Evolutionary conservation across 2,329 filamentous ascomycete genomes (phyloP), one percentile per base, ranked within the genome.

Genomic region (Fusarium poae): DNA sequence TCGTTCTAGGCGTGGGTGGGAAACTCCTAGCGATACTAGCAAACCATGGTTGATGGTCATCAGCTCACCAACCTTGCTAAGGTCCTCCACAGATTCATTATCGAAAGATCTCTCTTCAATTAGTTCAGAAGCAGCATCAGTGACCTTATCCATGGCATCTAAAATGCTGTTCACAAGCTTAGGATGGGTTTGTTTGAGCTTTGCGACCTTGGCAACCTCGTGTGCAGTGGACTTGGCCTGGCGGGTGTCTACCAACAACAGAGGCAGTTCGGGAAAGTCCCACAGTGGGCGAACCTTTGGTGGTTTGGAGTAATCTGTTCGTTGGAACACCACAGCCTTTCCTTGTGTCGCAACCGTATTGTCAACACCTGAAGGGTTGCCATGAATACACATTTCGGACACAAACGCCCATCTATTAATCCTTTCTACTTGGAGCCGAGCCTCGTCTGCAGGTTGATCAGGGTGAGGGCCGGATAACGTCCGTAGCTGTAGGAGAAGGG

Each of bases 371-470:
- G 93, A 97, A 1, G 96, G 96, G 76, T 97, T 98, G 37, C 95
- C 96, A 77, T 99, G 96, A 67, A 98, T 97, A 80, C 94, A 96
- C 89, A 98, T 92, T 79, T 99, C 96, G 25, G 92, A 92, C 1
- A 99, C 96, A 79, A 97, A 98, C 0, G 96, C 94, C 96, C 97
- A 99, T 65, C 92, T 88, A 79, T 99, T 99, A 81, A 99, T 97
- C 68, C 95, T 89, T 81, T 98, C 94, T 30, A 98, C 87, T 77
- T 99, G 95, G 43, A 94, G 81, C 62, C 92, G 89, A n/a, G 93
- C 93, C 81, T 99, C 96, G 56, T 93, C 90, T 1, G 89, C 81
- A 6, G 94, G 93, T 79, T 98, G 95, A 74, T 98, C 95, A 1
- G 92, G 92, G 77, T 98, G 95, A 2, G 96, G 96, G 0, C 94